A percentile compares a stretch with the other conserved stretches of the same genome.
phyloP scores from a whole-genome alignment of 2,329 filamentous ascomycete genomes.

The Plectosphaerella plurivora region DNA sequence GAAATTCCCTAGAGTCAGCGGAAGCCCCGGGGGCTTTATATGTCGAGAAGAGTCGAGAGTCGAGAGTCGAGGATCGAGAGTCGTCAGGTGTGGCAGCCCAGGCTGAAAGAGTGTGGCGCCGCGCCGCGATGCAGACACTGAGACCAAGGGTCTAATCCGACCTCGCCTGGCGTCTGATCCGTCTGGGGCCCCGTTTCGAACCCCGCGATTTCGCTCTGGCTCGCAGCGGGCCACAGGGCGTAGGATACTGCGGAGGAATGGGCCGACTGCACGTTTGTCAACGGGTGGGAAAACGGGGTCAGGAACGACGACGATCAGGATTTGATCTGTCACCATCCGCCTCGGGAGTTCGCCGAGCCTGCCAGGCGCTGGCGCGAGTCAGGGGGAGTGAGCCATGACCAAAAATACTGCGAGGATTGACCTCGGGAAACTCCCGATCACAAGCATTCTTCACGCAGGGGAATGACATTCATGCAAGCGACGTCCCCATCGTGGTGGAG shows the following conservation, averaged over 20 bases:
- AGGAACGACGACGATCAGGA: background rate
- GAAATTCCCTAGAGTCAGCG: no score
- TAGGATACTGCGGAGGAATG: no score
- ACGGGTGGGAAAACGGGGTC: background rate
- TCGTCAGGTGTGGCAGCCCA: background rate
- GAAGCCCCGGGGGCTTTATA: no score
- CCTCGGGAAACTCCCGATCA: background rate
- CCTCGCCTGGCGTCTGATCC: no score
- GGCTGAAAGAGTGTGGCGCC: background rate
- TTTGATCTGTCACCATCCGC: background rate
- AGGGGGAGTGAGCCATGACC: background rate
- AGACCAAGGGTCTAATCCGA: background rate
- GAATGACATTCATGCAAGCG: no score
- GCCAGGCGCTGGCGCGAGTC: background rate
- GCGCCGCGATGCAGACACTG: background rate
- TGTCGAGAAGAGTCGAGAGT: background rate
- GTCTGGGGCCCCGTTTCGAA: background rate
- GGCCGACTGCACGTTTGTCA: background rate
- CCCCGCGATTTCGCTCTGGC: no score
- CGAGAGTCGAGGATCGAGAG: background rate
- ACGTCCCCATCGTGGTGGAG: background rate
- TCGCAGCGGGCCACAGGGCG: background rate
- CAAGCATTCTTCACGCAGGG: background rate
- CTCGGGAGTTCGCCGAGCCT: background rate
- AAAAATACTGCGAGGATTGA: background rate